Conservation (phyloP, 2,329 filamentous ascomycete genomes). For the Neonectria faginata region DNA sequence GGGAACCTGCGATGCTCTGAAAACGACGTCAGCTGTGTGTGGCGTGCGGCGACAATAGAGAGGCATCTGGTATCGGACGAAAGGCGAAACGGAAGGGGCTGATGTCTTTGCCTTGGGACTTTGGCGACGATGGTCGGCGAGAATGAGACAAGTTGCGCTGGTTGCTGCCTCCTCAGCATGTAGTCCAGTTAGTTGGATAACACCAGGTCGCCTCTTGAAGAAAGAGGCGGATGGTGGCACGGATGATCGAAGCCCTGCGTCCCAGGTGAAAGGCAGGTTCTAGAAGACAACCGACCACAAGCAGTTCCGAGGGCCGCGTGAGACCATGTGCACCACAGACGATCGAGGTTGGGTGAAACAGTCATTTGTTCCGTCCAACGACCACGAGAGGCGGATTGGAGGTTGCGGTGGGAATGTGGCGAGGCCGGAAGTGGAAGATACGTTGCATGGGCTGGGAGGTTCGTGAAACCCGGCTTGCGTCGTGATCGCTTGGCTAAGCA, state of each 20-base stretch:
- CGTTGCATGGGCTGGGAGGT: not conserved
- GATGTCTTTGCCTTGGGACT: conserved; percentile 3
- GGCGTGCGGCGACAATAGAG: not conserved
- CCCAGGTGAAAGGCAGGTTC: not conserved
- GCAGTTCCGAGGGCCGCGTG: not conserved
- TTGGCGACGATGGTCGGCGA: not conserved
- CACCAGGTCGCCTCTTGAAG: not conserved
- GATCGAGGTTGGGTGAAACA: not conserved
- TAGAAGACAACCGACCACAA: not conserved
- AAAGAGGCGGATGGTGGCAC: not conserved
- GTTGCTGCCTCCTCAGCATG: too few species aligned
- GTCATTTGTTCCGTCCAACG: not conserved
- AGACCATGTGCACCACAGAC: not conserved
- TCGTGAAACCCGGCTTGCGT: not conserved
- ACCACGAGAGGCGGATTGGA: not conserved
- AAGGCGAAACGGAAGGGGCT: not conserved
- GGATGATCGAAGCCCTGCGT: not conserved
- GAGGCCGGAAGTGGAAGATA: not conserved
- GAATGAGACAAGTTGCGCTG: not conserved
- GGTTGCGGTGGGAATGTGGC: not conserved
- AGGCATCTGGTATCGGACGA: not conserved
- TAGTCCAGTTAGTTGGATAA: not conserved
- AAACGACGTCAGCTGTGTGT: not conserved
- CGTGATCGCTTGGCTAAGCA: not conserved
- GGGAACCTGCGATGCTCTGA: too few species aligned